Evolutionary conservation across 164 flowering plant species (phyloP).

Genomic region (Magnolia officinalis): DNA sequence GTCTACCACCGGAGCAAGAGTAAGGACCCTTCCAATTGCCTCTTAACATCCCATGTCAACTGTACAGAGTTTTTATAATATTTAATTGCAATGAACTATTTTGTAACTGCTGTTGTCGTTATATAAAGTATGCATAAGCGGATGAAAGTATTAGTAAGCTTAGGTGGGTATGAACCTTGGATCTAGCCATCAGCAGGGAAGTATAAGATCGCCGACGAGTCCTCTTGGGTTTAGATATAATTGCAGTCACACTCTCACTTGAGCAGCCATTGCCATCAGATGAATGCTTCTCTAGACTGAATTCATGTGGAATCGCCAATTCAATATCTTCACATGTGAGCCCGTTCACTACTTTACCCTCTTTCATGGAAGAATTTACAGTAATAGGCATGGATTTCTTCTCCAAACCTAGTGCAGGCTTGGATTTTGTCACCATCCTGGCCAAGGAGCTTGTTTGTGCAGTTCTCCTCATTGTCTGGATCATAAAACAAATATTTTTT

Average conservation of each 20-base stretch:
- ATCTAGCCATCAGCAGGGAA: conserved; percentile 46
- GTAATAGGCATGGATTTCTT: conserved; percentile 25
- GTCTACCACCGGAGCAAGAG: too few species aligned
- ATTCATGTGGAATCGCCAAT: conserved; percentile 20
- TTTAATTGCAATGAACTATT: too few species aligned
- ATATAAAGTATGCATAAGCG: neutral
- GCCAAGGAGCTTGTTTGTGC: conserved; percentile 16
- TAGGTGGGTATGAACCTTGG: conserved; percentile 44
- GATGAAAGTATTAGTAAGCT: neutral
- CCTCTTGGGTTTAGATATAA: conserved; percentile 30
- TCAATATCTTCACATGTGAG: conserved; percentile 18
- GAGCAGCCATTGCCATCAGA: conserved; percentile 19
- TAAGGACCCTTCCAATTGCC: too few species aligned
- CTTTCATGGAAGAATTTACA: conserved; percentile 30
- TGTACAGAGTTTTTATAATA: too few species aligned
- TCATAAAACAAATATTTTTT: conserved; percentile 1
- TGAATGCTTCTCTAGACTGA: conserved; percentile 23
- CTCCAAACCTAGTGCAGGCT: conserved; percentile 8
- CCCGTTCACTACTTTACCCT: conserved; percentile 13
- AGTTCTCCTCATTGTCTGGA: conserved; percentile 36
- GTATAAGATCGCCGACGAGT: conserved; percentile 73
- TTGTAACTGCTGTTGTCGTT: too few species aligned
- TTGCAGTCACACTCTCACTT: conserved; percentile 16
- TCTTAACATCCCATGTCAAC: too few species aligned
- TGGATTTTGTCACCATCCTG: conserved; percentile 32